Conservation (phyloP, 106 monocot species). For the Chionographis japonica region DNA sequence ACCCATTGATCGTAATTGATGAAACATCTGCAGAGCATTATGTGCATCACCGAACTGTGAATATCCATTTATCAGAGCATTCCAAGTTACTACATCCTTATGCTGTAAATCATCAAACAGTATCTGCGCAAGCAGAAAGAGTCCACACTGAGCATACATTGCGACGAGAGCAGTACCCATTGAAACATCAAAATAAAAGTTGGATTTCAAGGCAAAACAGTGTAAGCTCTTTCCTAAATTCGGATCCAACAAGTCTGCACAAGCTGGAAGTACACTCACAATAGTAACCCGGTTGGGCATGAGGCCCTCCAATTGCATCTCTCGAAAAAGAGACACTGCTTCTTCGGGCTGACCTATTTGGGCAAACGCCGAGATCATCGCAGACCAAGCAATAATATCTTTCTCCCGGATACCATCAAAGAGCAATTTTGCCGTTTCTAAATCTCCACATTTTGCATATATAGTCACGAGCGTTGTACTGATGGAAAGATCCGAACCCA, state of each 20-base stretch:
- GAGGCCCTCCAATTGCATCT: constrained; percentile 44
- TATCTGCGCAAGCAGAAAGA: constrained; percentile 36
- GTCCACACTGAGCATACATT: constrained; percentile 62
- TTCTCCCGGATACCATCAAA: constrained; percentile 48
- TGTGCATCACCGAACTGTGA: constrained; percentile 53
- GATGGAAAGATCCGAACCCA: constrained; percentile 31
- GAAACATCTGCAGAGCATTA: constrained; percentile 46
- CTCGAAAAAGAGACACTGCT: constrained; percentile 39
- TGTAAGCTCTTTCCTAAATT: constrained; percentile 57
- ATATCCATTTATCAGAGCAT: constrained; percentile 71
- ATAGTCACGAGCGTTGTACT: constrained; percentile 52
- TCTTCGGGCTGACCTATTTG: constrained; percentile 37
- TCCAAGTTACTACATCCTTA: constrained; percentile 60
- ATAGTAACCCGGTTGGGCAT: constrained; percentile 43
- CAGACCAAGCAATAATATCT: constrained; percentile 79
- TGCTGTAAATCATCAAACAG: constrained; percentile 39
- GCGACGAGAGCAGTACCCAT: constrained; percentile 61
- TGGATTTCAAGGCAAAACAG: constrained; percentile 36
- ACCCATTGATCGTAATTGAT: constrained; percentile 21
- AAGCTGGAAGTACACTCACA: constrained; percentile 54
- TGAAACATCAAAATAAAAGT: constrained; percentile 18
- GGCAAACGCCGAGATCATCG: constrained; percentile 59
- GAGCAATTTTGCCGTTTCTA: constrained; percentile 35
- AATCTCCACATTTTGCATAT: constrained; percentile 59
- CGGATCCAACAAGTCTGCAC: constrained; percentile 44